Evolutionary conservation across 2,329 filamentous ascomycete genomes (phyloP).

Genomic region (Neopestalotiopsis clavispora): DNA sequence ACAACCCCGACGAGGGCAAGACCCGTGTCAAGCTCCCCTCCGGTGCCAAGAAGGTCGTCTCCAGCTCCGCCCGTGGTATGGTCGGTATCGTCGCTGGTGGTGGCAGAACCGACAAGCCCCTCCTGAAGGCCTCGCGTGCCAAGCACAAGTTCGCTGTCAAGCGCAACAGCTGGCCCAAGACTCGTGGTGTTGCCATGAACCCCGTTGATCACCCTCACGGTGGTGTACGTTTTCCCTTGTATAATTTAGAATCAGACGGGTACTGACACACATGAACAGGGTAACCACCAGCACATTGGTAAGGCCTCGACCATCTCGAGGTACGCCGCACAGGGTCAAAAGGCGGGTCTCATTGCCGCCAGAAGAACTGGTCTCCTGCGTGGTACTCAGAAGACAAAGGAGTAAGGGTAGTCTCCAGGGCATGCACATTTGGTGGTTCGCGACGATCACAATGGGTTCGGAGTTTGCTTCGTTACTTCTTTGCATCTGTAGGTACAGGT

Average conservation of each 20-base stretch:
- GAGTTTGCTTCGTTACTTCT: constrained; percentile 65
- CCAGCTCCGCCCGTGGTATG: constrained; percentile 93
- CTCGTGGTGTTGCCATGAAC: constrained; percentile 99
- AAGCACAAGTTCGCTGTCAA: constrained; percentile 99
- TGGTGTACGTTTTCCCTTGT: constrained; percentile 66
- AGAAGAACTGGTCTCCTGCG: constrained; percentile 99
- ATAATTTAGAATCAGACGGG: constrained; percentile 18
- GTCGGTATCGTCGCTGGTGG: constrained; percentile 99
- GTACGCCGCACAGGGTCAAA: constrained; percentile 98
- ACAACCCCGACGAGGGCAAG: constrained; percentile 99
- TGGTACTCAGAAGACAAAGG: constrained; percentile 99
- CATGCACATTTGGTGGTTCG: constrained; percentile 39
- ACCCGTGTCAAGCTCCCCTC: constrained; percentile 99
- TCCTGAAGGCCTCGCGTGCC: constrained; percentile 98
- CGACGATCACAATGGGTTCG: constrained; percentile 60
- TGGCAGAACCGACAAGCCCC: constrained; percentile 99
- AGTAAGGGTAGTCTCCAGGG: constrained; percentile 61
- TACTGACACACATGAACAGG: constrained; percentile 58
- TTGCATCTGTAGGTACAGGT: constrained; percentile 60
- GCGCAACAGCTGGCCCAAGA: constrained; percentile 99
- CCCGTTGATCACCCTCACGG: constrained; percentile 98
- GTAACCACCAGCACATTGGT: constrained; percentile 99
- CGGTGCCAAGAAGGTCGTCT: constrained; percentile 98
- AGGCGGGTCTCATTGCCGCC: constrained; percentile 99
- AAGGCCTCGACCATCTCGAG: constrained; percentile 99